phyloP scores from a whole-genome alignment of 2,329 filamentous ascomycete species.

The Hymenoscyphus occultus region DNA sequence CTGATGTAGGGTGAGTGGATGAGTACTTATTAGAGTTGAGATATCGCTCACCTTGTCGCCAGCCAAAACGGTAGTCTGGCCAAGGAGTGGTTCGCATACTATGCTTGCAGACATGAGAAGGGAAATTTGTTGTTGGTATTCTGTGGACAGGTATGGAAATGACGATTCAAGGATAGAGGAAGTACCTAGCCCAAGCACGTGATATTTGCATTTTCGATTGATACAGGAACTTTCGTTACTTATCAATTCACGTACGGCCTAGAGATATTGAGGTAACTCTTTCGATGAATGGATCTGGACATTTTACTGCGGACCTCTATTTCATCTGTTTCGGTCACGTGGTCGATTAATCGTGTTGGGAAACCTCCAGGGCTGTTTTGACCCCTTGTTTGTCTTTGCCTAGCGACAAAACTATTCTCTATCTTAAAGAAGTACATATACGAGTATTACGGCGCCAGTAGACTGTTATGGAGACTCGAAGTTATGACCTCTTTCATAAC shows the following conservation, averaged over 20 bases:
- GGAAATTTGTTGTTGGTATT: neutral
- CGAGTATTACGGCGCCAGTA: too few species aligned
- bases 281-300: too few species aligned
- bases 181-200: neutral
- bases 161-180: neutral
- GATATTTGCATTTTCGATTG: neutral
- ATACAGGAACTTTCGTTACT: neutral
- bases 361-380: too few species aligned
- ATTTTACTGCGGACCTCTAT: too few species aligned
- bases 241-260: neutral
- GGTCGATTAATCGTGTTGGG: too few species aligned
- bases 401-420: too few species aligned
- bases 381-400: too few species aligned
- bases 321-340: too few species aligned
- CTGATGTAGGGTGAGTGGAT: neutral
- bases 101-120: neutral
- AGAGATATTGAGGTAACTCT: too few species aligned
- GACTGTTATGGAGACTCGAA: too few species aligned
- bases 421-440: too few species aligned
- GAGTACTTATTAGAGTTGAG: neutral
- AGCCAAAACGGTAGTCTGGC: conserved; percentile 1
- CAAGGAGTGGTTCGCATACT: neutral
- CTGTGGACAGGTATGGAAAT: neutral
- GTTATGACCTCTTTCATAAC: too few species aligned
- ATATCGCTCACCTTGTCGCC: neutral